Percentiles rank a stretch among this genome's conserved stretches.
phyloP scores from a whole-genome alignment of 768 basidiomycete genomes.

The Tulasnella sp. region DNA sequence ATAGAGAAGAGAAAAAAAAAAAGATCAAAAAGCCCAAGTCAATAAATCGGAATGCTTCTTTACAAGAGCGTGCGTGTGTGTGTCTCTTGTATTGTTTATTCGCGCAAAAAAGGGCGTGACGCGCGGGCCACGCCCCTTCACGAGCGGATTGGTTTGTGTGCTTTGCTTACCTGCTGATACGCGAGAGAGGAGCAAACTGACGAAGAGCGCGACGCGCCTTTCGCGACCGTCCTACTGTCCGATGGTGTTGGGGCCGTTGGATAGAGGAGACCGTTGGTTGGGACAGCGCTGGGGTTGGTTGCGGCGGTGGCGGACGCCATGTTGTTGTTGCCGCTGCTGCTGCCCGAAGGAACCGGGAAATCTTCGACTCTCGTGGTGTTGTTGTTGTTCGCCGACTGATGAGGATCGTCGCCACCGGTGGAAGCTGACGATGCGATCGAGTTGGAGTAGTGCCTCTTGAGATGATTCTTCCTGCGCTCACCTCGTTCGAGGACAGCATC shows the following conservation, averaged over 20 bases:
- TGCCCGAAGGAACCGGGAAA: not conserved
- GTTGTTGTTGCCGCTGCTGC: constrained; percentile 1
- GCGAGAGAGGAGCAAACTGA: constrained; percentile 22
- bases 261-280: not conserved
- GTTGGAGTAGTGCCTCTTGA: constrained; percentile 2
- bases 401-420: not conserved
- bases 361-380: not conserved
- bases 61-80: not conserved
- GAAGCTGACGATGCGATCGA: not conserved
- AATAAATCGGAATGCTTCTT: constrained; percentile 4
- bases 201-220: constrained; percentile 24
- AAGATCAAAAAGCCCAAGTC: not conserved
- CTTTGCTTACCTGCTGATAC: constrained; percentile 21
- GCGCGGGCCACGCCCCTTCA: constrained; percentile 2
- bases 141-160: not conserved
- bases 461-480: constrained; percentile 8
- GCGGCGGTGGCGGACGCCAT: constrained; percentile 1
- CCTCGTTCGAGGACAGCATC: constrained; percentile 20
- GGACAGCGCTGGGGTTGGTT: not conserved
- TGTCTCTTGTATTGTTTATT: constrained; percentile 8
- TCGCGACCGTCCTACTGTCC: not conserved
- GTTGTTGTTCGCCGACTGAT: not conserved
- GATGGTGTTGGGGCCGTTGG: not conserved
- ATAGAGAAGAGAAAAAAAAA: not conserved
- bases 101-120: not conserved